These are phyloP conservation scores for Laburnicola sp. DNA, from an alignment of 2,329 filamentous ascomycete genomes.

Conservation along the genomic window DNA sequence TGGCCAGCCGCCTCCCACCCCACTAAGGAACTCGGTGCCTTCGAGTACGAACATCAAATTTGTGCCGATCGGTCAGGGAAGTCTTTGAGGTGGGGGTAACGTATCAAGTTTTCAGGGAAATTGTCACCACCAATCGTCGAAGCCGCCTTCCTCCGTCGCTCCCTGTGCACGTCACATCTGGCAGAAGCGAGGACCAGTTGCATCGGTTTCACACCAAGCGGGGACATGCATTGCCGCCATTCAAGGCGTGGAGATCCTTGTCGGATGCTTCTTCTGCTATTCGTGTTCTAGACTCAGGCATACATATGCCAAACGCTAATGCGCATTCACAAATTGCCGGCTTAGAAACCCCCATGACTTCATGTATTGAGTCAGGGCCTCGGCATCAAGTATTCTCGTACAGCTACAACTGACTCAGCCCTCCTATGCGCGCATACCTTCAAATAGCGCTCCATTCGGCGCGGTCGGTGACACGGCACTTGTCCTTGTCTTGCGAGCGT, in stretches of 20 bases:
- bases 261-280: conserved; percentile 16
- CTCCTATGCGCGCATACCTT: not conserved
- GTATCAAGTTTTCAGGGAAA: conserved; percentile 2
- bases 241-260: conserved; percentile 29
- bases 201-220: conserved; percentile 19
- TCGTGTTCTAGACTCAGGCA: conserved; percentile 40
- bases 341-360: conserved; percentile 28
- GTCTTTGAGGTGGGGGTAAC: not conserved
- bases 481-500: conserved; percentile 21
- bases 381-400: conserved; percentile 2
- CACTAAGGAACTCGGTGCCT: not conserved
- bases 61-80: too few relatives aligned
- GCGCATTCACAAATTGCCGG: conserved; percentile 32
- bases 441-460: conserved; percentile 15
- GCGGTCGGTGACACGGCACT: conserved; percentile 17
- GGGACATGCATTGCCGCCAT: conserved; percentile 21
- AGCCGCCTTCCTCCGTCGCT: conserved; percentile 16
- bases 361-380: conserved; percentile 18
- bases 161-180: conserved; percentile 15
- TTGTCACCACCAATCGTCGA: conserved; percentile 5
- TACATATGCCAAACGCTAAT: conserved; percentile 31
- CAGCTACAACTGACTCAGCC: conserved; percentile 17
- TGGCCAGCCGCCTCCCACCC: not conserved
- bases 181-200: conserved; percentile 20
- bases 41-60: conserved; percentile 1